These are phyloP conservation scores for Cryptococcus floricola DNA, from an alignment of 1,284 basidiomycete species.

Conservation along the genomic window DNA sequence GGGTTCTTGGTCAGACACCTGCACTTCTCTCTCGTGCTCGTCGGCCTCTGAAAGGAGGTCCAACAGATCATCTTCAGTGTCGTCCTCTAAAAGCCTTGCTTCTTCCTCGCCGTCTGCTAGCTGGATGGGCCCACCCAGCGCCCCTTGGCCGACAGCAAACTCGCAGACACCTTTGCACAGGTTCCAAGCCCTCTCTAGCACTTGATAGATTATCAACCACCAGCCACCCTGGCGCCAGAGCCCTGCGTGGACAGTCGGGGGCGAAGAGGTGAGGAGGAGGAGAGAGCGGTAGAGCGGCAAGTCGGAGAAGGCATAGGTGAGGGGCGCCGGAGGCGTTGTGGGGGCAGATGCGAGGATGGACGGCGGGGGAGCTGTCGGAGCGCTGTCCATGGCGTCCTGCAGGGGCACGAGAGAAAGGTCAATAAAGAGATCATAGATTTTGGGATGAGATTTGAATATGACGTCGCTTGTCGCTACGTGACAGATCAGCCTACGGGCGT, in stretches of 20 bases:
- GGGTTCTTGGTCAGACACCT: slow-evolving; percentile 1
- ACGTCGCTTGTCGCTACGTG: slow-evolving; percentile 32
- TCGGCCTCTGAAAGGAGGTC: slow-evolving; percentile 1
- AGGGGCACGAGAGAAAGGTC: slow-evolving; percentile 33
- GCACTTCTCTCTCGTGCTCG: slow-evolving; percentile 1
- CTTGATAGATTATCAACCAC: slow-evolving; percentile 41
- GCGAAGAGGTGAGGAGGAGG: slow-evolving; percentile 29
- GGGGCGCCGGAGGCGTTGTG: slow-evolving; percentile 2
- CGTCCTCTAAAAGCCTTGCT: slow-evolving; percentile 15
- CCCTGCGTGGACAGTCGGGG: slow-evolving; percentile 24
- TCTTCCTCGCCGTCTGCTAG: slow-evolving; percentile 37
- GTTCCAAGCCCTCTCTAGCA: slow-evolving; percentile 33
- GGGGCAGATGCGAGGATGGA: slow-evolving; percentile 6
- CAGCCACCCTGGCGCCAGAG: slow-evolving; percentile 18
- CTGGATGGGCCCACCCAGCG: slow-evolving; percentile 12
- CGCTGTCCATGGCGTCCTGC: slow-evolving; percentile 1
- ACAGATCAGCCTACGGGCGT: background rate
- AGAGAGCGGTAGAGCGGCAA: slow-evolving; percentile 41
- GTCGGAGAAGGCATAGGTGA: slow-evolving; percentile 38
- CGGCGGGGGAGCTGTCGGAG: slow-evolving; percentile 8
- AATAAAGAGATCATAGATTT: slow-evolving; percentile 40
- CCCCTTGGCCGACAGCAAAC: slow-evolving; percentile 35
- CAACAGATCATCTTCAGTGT: slow-evolving; percentile 14
- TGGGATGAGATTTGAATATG: slow-evolving; percentile 37
- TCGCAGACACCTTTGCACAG: slow-evolving; percentile 45